A percentile compares a stretch with the other conserved stretches of the same genome.
These are phyloP conservation scores for Oxyria digyna DNA, from an alignment of 148 eudicot genomes.

Conservation along the genomic window DNA sequence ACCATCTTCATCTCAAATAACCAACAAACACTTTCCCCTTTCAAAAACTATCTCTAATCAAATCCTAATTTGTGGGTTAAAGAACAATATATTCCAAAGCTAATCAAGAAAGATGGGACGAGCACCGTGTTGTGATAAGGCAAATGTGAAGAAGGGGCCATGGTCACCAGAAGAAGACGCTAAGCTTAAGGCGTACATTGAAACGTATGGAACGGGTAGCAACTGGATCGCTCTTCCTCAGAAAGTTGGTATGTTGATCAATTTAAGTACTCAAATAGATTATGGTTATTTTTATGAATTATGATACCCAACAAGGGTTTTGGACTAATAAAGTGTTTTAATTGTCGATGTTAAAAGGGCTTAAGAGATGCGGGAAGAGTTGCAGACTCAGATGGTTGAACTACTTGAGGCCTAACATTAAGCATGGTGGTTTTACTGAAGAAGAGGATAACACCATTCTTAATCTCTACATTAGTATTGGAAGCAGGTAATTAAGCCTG, in stretches of 20 bases:
- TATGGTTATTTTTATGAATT: no score
- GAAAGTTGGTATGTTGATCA: slow-evolving; percentile 9
- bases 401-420: slow-evolving; percentile 8
- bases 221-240: slow-evolving; percentile 13
- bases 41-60: not conserved
- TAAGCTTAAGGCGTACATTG: slow-evolving; percentile 5
- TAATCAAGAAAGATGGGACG: not conserved
- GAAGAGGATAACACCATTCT: slow-evolving; percentile 11
- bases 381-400: slow-evolving; percentile 10
- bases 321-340: not conserved
- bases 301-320: no score
- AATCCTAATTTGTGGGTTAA: no score
- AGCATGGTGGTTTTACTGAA: slow-evolving; percentile 10
- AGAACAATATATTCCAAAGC: not conserved
- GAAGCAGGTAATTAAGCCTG: slow-evolving; percentile 8
- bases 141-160: slow-evolving; percentile 9
- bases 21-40: not conserved
- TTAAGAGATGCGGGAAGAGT: slow-evolving; percentile 13
- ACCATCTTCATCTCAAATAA: not conserved
- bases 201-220: not conserved
- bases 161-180: slow-evolving; percentile 7
- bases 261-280: no score
- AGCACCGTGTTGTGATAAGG: slow-evolving; percentile 12
- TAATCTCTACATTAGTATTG: slow-evolving; percentile 12
- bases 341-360: not conserved